Evolutionary conservation across 2,329 filamentous ascomycete species (phyloP).

Genomic region (Juglanconis sp.): DNA sequence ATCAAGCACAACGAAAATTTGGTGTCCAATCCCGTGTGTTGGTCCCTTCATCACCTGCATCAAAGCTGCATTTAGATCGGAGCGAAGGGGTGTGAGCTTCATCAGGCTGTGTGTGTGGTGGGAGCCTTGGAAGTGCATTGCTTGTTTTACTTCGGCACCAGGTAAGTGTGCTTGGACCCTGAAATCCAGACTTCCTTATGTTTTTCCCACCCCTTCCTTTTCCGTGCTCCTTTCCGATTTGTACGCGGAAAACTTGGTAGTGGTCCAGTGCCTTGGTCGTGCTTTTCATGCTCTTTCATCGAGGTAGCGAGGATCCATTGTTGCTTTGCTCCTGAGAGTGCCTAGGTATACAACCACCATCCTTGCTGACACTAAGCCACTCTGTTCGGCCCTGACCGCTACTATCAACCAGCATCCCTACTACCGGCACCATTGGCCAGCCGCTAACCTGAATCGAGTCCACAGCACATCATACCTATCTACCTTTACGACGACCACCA

Average conservation of each 20-base stretch:
- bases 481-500: background rate
- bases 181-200: background rate
- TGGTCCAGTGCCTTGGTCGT: too few relatives aligned
- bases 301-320: too few relatives aligned
- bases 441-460: slow-evolving; percentile 15
- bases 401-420: background rate
- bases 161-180: background rate
- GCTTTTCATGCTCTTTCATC: too few relatives aligned
- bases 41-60: background rate
- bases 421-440: background rate
- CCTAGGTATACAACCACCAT: background rate
- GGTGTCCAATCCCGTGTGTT: background rate
- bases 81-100: too few relatives aligned
- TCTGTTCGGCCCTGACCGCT: background rate
- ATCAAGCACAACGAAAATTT: background rate
- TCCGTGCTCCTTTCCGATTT: background rate
- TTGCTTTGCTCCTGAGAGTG: too few relatives aligned
- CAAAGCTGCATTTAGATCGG: background rate
- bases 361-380: background rate
- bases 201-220: background rate
- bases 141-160: background rate
- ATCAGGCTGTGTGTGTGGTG: too few relatives aligned
- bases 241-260: too few relatives aligned
- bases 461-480: background rate
- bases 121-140: background rate